A percentile compares a stretch with the other conserved stretches of the same genome.
Evolutionary conservation across 805 yeast species (phyloP).

Genomic region (Yarrowia porcina): DNA sequence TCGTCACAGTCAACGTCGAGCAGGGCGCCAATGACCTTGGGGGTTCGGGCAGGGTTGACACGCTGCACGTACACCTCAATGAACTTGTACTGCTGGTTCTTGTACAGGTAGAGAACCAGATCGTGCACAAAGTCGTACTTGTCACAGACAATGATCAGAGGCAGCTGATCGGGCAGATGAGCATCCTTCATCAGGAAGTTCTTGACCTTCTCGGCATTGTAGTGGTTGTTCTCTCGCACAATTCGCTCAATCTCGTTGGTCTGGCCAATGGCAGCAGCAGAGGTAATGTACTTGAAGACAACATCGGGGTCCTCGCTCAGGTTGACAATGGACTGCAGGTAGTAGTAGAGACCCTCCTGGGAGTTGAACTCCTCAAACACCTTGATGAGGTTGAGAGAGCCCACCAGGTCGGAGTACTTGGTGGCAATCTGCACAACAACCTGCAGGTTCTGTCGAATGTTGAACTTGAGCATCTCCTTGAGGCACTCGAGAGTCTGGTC

Average conservation of each 20-base stretch:
- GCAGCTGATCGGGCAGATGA: constrained; percentile 89
- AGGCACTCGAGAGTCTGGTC: constrained; percentile 88
- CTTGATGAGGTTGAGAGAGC: constrained; percentile 78
- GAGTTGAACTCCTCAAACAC: constrained; percentile 92
- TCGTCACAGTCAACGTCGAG: constrained; percentile 98
- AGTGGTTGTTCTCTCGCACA: constrained; percentile 88
- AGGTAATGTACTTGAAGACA: constrained; percentile 91
- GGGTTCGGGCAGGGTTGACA: constrained; percentile 92
- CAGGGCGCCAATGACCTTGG: constrained; percentile 94
- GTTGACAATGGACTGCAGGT: constrained; percentile 88
- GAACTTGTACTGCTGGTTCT: constrained; percentile 91
- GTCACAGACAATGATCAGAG: constrained; percentile 94
- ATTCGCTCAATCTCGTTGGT: constrained; percentile 92
- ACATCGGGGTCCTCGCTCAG: constrained; percentile 91
- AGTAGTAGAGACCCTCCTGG: constrained; percentile 90
- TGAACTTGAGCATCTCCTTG: constrained; percentile 75
- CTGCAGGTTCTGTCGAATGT: constrained; percentile 83
- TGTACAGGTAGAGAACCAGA: constrained; percentile 86
- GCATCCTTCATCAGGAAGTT: constrained; percentile 88
- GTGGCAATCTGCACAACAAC: constrained; percentile 95
- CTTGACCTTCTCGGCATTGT: constrained; percentile 96
- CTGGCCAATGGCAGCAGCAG: constrained; percentile 89
- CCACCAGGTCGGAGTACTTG: constrained; percentile 90
- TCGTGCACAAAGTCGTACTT: constrained; percentile 89
- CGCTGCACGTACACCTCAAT: constrained; percentile 98